Percentiles rank a stretch among this genome's conserved stretches.
These are phyloP conservation scores for Termitomyces sp. DNA, from an alignment of 768 basidiomycete species.

Conservation along the genomic window DNA sequence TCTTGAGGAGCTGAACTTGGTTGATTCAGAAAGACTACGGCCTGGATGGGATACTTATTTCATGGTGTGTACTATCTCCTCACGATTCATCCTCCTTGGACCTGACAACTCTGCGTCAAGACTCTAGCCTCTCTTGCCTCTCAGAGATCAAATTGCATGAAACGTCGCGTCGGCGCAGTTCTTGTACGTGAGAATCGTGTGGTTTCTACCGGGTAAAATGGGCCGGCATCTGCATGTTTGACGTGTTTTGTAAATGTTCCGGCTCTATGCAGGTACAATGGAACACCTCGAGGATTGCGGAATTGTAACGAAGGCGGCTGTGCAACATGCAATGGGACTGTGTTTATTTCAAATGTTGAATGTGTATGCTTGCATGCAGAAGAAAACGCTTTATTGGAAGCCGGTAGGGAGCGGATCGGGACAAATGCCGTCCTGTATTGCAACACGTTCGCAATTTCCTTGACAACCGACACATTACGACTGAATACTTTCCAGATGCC, in stretches of 20 bases:
- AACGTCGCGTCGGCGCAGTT: slow-evolving; percentile 91
- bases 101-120: slow-evolving; percentile 33
- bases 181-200: slow-evolving; percentile 83
- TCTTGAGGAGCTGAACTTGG: slow-evolving; percentile 64
- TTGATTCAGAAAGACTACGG: slow-evolving; percentile 71
- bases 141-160: slow-evolving; percentile 93
- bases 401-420: slow-evolving; percentile 88
- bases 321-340: slow-evolving; percentile 63
- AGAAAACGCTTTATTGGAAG: slow-evolving; percentile 95
- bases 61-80: slow-evolving; percentile 57
- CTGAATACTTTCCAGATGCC: slow-evolving; percentile 60
- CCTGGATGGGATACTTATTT: slow-evolving; percentile 97
- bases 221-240: background rate
- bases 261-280: slow-evolving; percentile 76
- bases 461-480: background rate
- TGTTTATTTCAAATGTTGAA: slow-evolving; percentile 49
- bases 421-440: slow-evolving; percentile 87
- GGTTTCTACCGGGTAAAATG: slow-evolving; percentile 67
- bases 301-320: slow-evolving; percentile 97
- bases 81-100: background rate
- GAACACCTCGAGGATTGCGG: slow-evolving; percentile 83
- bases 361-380: slow-evolving; percentile 97
- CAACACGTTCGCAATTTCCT: slow-evolving; percentile 72
- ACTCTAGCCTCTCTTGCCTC: slow-evolving; percentile 89
- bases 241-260: background rate